These are phyloP conservation scores for Fulvia fulva DNA, from an alignment of 2,329 filamentous ascomycete species.

Conservation along the genomic window DNA sequence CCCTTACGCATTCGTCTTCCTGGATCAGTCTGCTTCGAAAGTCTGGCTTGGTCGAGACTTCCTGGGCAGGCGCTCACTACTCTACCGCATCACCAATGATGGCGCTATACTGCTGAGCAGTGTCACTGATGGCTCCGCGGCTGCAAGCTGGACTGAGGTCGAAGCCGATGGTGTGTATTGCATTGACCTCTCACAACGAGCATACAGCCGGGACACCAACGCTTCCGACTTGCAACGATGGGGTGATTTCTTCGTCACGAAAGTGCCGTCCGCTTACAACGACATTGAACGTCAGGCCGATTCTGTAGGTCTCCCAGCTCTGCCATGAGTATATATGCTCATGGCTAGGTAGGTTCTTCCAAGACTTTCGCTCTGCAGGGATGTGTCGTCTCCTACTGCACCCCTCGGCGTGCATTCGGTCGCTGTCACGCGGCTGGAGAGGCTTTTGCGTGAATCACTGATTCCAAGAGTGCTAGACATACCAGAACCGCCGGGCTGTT, in stretches of 20 bases:
- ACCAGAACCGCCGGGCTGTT: slow-evolving; percentile 42
- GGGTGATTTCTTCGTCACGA: slow-evolving; percentile 12
- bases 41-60: slow-evolving; percentile 84
- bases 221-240: neutral
- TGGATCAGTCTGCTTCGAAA: slow-evolving; percentile 58
- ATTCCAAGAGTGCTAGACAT: slow-evolving; percentile 54
- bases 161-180: slow-evolving; percentile 78
- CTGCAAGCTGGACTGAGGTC: slow-evolving; percentile 68
- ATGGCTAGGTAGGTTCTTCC: slow-evolving; percentile 35
- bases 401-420: slow-evolving; percentile 19
- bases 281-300: slow-evolving; percentile 4
- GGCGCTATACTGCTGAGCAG: slow-evolving; percentile 64
- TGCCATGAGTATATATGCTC: slow-evolving; percentile 23
- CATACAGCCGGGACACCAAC: neutral
- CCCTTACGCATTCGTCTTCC: slow-evolving; percentile 86
- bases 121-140: slow-evolving; percentile 54
- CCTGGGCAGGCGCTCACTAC: slow-evolving; percentile 78
- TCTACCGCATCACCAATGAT: slow-evolving; percentile 52
- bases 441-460: slow-evolving; percentile 27
- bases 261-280: slow-evolving; percentile 18
- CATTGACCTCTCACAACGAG: slow-evolving; percentile 49
- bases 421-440: slow-evolving; percentile 23
- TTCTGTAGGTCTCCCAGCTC: slow-evolving; percentile 22
- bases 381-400: slow-evolving; percentile 4
- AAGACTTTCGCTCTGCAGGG: slow-evolving; percentile 27